Percentiles rank a stretch among this genome's conserved stretches.
Conservation (phyloP, 1,139 yeast genomes). For the Yamadazyma mexicana region DNA sequence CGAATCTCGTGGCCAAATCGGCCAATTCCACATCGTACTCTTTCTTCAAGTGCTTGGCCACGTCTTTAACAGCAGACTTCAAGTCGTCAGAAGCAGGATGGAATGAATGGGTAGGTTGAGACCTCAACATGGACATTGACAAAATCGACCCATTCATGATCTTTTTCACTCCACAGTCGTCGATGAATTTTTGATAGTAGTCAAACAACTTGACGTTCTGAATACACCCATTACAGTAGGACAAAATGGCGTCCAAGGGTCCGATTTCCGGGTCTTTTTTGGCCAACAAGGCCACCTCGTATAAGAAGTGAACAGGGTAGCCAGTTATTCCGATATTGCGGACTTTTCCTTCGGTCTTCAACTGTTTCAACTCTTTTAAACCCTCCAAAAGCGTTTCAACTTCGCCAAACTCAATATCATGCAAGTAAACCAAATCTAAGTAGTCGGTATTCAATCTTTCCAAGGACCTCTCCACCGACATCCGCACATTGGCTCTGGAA, state of each 20-base stretch:
- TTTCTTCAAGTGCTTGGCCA: slow-evolving; percentile 46
- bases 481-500: slow-evolving; percentile 55
- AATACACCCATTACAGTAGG: slow-evolving; percentile 80
- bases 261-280: slow-evolving; percentile 36
- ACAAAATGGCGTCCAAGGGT: slow-evolving; percentile 69
- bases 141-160: slow-evolving; percentile 81
- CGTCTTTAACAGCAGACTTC: slow-evolving; percentile 50
- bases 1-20: slow-evolving; percentile 76
- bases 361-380: slow-evolving; percentile 51
- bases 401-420: slow-evolving; percentile 82
- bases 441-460: slow-evolving; percentile 63
- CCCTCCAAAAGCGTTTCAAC: slow-evolving; percentile 61
- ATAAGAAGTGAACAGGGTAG: slow-evolving; percentile 74
- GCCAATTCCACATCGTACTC: slow-evolving; percentile 64
- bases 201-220: slow-evolving; percentile 66
- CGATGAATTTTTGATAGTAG: slow-evolving; percentile 49
- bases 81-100: slow-evolving; percentile 79
- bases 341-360: slow-evolving; percentile 67
- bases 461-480: slow-evolving; percentile 66
- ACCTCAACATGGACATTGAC: slow-evolving; percentile 81
- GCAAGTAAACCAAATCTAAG: slow-evolving; percentile 80
- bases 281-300: slow-evolving; percentile 44
- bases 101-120: slow-evolving; percentile 65
- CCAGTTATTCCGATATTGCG: slow-evolving; percentile 80
- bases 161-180: slow-evolving; percentile 54